Evolutionary conservation across 345 rosid species (phyloP).

Genomic region (Eucalyptus dawsonii): DNA sequence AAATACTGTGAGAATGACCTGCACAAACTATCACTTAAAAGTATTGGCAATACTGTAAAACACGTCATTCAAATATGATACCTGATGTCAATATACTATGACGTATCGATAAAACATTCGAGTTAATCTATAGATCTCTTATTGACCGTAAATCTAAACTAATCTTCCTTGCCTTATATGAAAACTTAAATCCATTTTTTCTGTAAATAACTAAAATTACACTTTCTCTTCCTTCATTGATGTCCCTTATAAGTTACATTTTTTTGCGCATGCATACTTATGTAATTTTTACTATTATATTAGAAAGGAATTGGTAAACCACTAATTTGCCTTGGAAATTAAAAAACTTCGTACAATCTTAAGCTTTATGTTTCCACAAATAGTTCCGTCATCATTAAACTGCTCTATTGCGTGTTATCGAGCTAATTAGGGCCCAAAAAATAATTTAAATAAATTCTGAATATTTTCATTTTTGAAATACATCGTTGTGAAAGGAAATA

Average conservation of each 20-base stretch:
- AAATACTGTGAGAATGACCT: too few species aligned
- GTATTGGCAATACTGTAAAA: background rate
- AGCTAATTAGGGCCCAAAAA: background rate
- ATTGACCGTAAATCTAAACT: background rate
- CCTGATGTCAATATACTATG: rapidly evolving
- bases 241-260: background rate
- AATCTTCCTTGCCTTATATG: background rate
- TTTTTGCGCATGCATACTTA: background rate
- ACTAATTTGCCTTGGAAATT: background rate
- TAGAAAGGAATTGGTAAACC: background rate
- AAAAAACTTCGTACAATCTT: background rate
- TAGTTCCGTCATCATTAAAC: background rate
- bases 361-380: background rate
- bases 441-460: background rate
- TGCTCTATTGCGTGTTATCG: rapidly evolving
- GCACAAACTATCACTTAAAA: background rate
- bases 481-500: background rate
- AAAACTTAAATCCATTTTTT: background rate
- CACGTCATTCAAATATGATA: too few species aligned
- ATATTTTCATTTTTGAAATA: background rate
- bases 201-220: background rate
- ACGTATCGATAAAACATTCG: background rate
- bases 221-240: background rate
- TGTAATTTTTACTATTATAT: background rate
- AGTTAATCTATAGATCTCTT: background rate